phyloP scores from a whole-genome alignment of 2,329 filamentous ascomycete genomes.

The Botrytis medusae region DNA sequence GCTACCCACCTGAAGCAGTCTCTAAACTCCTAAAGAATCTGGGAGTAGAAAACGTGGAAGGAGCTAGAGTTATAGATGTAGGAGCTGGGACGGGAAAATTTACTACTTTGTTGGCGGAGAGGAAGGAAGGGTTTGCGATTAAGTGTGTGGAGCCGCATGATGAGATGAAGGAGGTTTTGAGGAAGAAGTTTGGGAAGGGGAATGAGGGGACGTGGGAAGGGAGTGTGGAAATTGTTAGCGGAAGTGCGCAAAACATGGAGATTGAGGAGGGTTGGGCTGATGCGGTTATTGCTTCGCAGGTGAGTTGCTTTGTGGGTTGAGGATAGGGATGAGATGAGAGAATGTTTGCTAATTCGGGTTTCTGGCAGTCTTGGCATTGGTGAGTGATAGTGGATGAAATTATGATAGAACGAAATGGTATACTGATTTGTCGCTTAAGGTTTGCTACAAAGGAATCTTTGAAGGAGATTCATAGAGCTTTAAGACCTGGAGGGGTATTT shows the following conservation, averaged over 20 bases:
- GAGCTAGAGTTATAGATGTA: slow-evolving; percentile 59
- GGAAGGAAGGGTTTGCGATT: slow-evolving; percentile 60
- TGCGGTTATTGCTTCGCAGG: slow-evolving; percentile 67
- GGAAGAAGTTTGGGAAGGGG: slow-evolving; percentile 53
- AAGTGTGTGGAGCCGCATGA: slow-evolving; percentile 63
- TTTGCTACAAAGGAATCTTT: slow-evolving; percentile 65
- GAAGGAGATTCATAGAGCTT: slow-evolving; percentile 63
- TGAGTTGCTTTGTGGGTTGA: slow-evolving; percentile 42
- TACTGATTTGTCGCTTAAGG: slow-evolving; percentile 43
- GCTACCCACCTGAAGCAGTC: slow-evolving; percentile 61
- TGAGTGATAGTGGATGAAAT: slow-evolving; percentile 19
- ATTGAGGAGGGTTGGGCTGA: slow-evolving; percentile 60
- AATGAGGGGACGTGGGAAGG: slow-evolving; percentile 53
- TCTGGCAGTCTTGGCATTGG: slow-evolving; percentile 50
- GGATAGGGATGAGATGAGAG: not conserved
- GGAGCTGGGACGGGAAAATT: slow-evolving; percentile 71
- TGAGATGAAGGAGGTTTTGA: slow-evolving; percentile 64
- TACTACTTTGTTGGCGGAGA: slow-evolving; percentile 59
- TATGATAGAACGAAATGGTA: not conserved
- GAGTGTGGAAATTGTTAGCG: slow-evolving; percentile 49
- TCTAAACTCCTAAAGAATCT: slow-evolving; percentile 56
- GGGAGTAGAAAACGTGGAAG: slow-evolving; percentile 48
- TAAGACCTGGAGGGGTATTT: slow-evolving; percentile 59
- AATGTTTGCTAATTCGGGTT: slow-evolving; percentile 21
- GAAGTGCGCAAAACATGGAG: slow-evolving; percentile 58